Evolutionary conservation across 1,284 basidiomycete genomes (phyloP).

Genomic region (Volvariella surrecta): DNA sequence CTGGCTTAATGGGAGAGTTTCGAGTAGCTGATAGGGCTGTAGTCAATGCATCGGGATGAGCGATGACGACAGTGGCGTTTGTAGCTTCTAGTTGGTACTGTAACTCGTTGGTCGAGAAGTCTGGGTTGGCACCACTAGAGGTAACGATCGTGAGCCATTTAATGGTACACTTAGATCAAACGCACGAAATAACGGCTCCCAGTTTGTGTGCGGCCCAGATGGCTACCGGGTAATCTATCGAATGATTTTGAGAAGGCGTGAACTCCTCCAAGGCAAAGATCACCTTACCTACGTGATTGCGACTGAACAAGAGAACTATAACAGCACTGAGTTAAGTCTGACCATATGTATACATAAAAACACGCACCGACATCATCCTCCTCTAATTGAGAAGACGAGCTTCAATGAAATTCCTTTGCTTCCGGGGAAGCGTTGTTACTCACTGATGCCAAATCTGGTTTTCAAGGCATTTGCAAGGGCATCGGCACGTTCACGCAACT

Average conservation of each 20-base stretch:
- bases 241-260: neutral
- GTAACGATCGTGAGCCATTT: neutral
- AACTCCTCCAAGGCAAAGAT: neutral
- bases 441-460: slow-evolving; percentile 36
- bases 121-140: slow-evolving; percentile 40
- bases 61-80: slow-evolving; percentile 38
- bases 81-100: slow-evolving; percentile 39
- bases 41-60: slow-evolving; percentile 36
- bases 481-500: slow-evolving; percentile 47
- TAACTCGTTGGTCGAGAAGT: slow-evolving; percentile 51
- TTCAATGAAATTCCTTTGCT: neutral
- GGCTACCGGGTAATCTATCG: neutral
- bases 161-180: neutral
- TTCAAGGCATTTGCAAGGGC: slow-evolving; percentile 51
- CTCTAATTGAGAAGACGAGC: slow-evolving; percentile 22
- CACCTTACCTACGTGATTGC: slow-evolving; percentile 56
- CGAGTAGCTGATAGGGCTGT: slow-evolving; percentile 43
- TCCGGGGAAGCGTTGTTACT: slow-evolving; percentile 7
- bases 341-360: neutral
- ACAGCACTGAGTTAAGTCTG: neutral
- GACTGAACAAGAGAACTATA: slow-evolving; percentile 58
- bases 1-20: slow-evolving; percentile 32
- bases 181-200: slow-evolving; percentile 1
- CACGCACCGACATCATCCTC: slow-evolving; percentile 49
- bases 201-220: neutral